Base-by-base conservation (phyloP, 148 eudicot genomes). In the Bassia scoparia region DNA sequence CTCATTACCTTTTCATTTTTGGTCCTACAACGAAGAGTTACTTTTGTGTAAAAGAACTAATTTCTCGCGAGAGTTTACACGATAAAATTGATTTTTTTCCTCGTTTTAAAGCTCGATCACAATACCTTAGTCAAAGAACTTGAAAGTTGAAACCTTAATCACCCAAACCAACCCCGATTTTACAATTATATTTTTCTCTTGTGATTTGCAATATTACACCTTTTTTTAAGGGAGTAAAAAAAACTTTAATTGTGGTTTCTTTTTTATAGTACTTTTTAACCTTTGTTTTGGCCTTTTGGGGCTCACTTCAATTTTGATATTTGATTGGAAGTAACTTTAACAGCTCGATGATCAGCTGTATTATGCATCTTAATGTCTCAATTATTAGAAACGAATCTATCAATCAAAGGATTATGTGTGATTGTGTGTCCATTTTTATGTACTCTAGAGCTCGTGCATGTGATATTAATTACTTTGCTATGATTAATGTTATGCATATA, bases 231-330 rank as follows among this genome's bases (percentile, higher is more conserved):
- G n/a, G n/a, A n/a, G n/a, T n/a, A n/a, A n/a, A n/a, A n/a, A n/a
- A n/a, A n/a, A 41, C 46, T 41, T 41, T 41, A 41, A 41, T 8
- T 41, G 53, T 67, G 55, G 7, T 44, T 43, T 17, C 70, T 67
- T 67, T 34, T n/a, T 38, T 54, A 21, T 21, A 31, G 24, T 71
- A 37, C 46, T 26, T 38, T 71, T 62, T 46, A 0, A 72, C 75
- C 67, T 73, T 73, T 41, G 10, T 37, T 37, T 37, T 56, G n/a
- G n/a, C n/a, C n/a, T 33, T 73, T 73, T 62, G 69, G 68, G 76
- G 24, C 0, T 61, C 48, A 60, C 55, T 72, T 72, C 26, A 31
- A 56, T 27, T 71, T 71, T 58, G 52, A 38, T 43, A 21, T 60
- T 30, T 43, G 54, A 44, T 71, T 38, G 52, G 11, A 30, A 68